phyloP scores from a whole-genome alignment of 306 rosid genomes.

The Gillenia trifoliata region DNA sequence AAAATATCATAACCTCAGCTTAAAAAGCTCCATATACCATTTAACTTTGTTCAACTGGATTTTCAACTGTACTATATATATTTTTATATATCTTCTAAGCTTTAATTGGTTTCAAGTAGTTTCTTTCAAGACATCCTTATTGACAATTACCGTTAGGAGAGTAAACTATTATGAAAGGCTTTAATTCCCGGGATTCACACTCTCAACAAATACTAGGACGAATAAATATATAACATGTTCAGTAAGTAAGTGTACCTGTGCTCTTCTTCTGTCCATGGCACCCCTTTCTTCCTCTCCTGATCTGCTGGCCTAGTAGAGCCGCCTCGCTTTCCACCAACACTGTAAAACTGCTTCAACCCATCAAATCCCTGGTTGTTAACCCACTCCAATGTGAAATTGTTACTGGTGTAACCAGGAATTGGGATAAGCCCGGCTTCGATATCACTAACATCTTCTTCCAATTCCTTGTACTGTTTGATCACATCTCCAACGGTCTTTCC shows the following conservation, averaged over 20 bases:
- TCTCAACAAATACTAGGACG: neutral
- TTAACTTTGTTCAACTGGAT: neutral
- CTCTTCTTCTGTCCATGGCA: conserved; percentile 91
- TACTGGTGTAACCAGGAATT: conserved; percentile 46
- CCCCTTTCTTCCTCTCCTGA: conserved; percentile 87
- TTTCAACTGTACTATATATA: neutral
- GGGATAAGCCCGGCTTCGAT: conserved; percentile 88
- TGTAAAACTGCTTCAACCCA: conserved; percentile 54
- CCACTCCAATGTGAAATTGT: conserved; percentile 73
- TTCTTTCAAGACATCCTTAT: neutral
- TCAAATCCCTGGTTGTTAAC: conserved; percentile 50
- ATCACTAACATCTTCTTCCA: conserved; percentile 80
- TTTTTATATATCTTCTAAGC: neutral
- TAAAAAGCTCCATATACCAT: neutral
- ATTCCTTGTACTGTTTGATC: conserved; percentile 67
- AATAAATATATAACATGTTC: neutral
- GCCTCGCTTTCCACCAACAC: conserved; percentile 58
- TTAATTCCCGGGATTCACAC: neutral
- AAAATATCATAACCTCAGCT: conserved; percentile 1
- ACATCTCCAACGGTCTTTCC: conserved; percentile 90
- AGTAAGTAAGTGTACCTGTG: conserved; percentile 64
- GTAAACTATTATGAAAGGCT: neutral
- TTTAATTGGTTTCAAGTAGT: conserved; percentile 5
- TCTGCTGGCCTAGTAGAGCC: conserved; percentile 54
- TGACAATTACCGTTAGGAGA: neutral